A percentile compares a stretch with the other conserved stretches of the same genome.
Evolutionary conservation across 768 basidiomycete species (phyloP).

Genomic region (Lentinus brumalis): DNA sequence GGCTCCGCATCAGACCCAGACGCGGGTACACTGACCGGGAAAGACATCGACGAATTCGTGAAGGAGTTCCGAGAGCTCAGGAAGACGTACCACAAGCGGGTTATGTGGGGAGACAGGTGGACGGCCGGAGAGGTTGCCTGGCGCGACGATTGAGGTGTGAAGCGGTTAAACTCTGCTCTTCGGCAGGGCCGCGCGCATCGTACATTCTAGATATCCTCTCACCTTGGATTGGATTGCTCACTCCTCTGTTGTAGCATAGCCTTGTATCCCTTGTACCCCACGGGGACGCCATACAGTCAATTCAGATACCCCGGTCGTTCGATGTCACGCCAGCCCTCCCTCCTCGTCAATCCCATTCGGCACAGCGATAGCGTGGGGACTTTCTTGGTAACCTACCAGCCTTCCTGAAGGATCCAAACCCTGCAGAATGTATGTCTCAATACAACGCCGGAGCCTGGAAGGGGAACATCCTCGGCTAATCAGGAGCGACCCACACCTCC

Average conservation of each 20-base stretch:
- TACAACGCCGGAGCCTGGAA: background rate
- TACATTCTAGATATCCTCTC: background rate
- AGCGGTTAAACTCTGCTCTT: background rate
- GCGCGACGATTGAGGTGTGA: constrained; percentile 59
- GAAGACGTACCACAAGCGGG: constrained; percentile 92
- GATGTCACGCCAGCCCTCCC: background rate
- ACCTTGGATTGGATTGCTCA: background rate
- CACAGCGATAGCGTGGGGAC: background rate
- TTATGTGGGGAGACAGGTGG: constrained; percentile 91
- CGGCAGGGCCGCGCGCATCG: background rate
- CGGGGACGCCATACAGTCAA: background rate
- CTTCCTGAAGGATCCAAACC: background rate
- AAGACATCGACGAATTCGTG: constrained; percentile 85
- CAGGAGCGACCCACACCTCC: background rate
- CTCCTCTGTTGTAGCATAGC: constrained; percentile 13
- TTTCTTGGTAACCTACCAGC: background rate
- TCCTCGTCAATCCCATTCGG: background rate
- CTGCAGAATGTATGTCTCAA: background rate
- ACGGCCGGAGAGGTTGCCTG: constrained; percentile 81
- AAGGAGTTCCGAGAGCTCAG: constrained; percentile 84
- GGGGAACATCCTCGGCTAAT: constrained; percentile 15
- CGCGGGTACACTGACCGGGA: constrained; percentile 29
- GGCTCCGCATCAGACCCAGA: constrained; percentile 40
- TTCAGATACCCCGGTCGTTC: background rate
- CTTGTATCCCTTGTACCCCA: constrained; percentile 3